These are phyloP conservation scores for Aureobasidium subglaciale DNA, from an alignment of 2,329 filamentous ascomycete species.

Conservation along the genomic window DNA sequence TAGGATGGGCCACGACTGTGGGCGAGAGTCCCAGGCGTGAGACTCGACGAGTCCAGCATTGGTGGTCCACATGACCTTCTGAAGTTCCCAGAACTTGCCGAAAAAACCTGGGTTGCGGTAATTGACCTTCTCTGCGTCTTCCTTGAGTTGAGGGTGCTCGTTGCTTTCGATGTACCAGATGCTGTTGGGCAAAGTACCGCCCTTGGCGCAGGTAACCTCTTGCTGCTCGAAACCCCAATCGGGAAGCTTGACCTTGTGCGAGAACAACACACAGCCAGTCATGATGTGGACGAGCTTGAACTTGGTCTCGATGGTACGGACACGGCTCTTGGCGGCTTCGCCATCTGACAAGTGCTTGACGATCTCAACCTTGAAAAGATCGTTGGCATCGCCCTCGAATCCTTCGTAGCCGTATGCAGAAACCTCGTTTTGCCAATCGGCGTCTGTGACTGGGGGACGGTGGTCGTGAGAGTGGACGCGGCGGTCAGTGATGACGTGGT, in stretches of 20 bases:
- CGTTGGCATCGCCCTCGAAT: constrained; percentile 94
- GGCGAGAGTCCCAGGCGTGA: constrained; percentile 95
- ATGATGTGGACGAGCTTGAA: constrained; percentile 93
- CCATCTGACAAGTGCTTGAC: constrained; percentile 81
- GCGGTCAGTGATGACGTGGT: constrained; percentile 75
- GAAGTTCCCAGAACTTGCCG: constrained; percentile 94
- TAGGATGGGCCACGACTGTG: constrained; percentile 85
- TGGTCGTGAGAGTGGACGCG: constrained; percentile 95
- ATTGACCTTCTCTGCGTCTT: constrained; percentile 84
- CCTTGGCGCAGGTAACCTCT: constrained; percentile 93
- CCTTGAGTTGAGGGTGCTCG: constrained; percentile 67
- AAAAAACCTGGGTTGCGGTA: constrained; percentile 93
- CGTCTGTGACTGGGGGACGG: constrained; percentile 76
- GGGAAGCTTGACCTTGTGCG: constrained; percentile 97
- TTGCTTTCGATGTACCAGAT: constrained; percentile 96
- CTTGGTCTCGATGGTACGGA: constrained; percentile 93
- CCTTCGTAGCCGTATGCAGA: constrained; percentile 97
- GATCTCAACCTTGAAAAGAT: constrained; percentile 91
- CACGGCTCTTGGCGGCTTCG: constrained; percentile 67
- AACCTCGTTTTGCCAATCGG: constrained; percentile 48
- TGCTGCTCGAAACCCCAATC: constrained; percentile 98
- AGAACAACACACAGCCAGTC: constrained; percentile 94
- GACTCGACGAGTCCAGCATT: constrained; percentile 95
- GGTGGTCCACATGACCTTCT: constrained; percentile 98
- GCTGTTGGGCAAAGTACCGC: constrained; percentile 89